phyloP scores from a whole-genome alignment of 768 basidiomycete genomes.

The Auriscalpium orientale region DNA sequence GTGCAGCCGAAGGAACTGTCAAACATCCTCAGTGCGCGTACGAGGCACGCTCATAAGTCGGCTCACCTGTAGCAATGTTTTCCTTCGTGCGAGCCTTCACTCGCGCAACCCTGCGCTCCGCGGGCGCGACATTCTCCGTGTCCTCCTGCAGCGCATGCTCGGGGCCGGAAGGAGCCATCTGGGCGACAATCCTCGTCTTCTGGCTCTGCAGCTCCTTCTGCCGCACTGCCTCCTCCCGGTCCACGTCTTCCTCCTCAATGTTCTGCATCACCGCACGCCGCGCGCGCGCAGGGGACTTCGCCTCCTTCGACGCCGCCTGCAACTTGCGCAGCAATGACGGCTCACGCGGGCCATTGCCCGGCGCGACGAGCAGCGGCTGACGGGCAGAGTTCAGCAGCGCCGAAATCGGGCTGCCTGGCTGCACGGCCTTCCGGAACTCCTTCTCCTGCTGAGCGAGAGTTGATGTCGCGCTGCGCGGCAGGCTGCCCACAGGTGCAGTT shows the following conservation, averaged over 20 bases:
- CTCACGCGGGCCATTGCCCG: slow-evolving; percentile 31
- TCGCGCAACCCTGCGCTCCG: slow-evolving; percentile 13
- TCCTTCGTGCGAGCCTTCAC: slow-evolving; percentile 1
- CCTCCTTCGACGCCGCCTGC: slow-evolving; percentile 39
- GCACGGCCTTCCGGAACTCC: slow-evolving; percentile 94
- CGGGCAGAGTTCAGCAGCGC: slow-evolving; percentile 83
- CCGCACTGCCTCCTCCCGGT: slow-evolving; percentile 33
- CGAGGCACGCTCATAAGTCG: too few relatives aligned
- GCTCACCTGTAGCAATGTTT: not conserved
- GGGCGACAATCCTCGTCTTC: slow-evolving; percentile 89
- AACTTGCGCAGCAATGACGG: slow-evolving; percentile 45
- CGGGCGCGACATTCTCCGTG: slow-evolving; percentile 28
- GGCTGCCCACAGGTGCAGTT: slow-evolving; percentile 1
- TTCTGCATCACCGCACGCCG: slow-evolving; percentile 37
- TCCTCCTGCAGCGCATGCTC: slow-evolving; percentile 23
- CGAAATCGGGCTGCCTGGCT: slow-evolving; percentile 91
- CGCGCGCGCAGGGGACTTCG: slow-evolving; percentile 46
- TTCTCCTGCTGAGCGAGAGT: slow-evolving; percentile 83
- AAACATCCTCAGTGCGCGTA: not conserved
- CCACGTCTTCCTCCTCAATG: slow-evolving; percentile 30
- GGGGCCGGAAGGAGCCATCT: slow-evolving; percentile 68
- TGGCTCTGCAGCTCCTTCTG: slow-evolving; percentile 81
- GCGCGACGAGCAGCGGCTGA: slow-evolving; percentile 73
- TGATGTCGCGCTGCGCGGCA: slow-evolving; percentile 39
- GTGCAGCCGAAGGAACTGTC: slow-evolving; percentile 18